These are phyloP conservation scores for Aspergillus cristatus DNA, from an alignment of 495 filamentous ascomycete genomes.

Conservation along the genomic window DNA sequence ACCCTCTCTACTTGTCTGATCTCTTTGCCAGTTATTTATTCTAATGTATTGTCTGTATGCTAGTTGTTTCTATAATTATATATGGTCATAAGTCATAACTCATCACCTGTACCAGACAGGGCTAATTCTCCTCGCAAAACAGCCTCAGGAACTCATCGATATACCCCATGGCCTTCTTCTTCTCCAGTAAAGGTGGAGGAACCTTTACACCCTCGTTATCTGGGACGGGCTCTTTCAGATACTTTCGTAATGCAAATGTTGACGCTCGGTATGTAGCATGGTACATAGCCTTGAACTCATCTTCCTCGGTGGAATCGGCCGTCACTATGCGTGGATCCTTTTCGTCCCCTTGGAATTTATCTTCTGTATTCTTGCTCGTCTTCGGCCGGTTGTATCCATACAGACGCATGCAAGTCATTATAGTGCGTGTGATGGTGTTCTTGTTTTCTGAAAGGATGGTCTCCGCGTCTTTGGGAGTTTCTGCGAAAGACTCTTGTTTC, in stretches of 20 bases:
- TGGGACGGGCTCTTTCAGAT: conserved; percentile 23
- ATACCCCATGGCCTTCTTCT: conserved; percentile 35
- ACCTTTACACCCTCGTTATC: conserved; percentile 2
- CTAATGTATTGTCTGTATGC: too few relatives aligned
- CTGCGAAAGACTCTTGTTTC: conserved; percentile 3
- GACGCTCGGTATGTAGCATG: conserved; percentile 56
- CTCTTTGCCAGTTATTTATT: too few relatives aligned
- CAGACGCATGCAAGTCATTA: conserved; percentile 56
- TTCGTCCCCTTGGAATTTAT: conserved; percentile 11
- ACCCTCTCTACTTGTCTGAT: too few relatives aligned
- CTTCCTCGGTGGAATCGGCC: conserved; percentile 30
- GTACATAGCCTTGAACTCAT: conserved; percentile 58
- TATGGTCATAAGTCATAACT: conserved; percentile 12
- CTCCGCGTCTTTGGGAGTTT: conserved; percentile 20
- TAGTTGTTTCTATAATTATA: neutral
- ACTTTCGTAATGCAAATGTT: conserved; percentile 46
- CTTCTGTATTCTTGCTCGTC: conserved; percentile 9
- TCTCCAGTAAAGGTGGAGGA: conserved; percentile 24
- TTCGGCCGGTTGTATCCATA: conserved; percentile 45
- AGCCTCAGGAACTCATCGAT: conserved; percentile 37
- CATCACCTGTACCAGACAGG: conserved; percentile 14
- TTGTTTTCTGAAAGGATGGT: conserved; percentile 32
- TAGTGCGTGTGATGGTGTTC: conserved; percentile 36
- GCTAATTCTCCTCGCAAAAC: conserved; percentile 36
- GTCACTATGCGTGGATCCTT: conserved; percentile 6